Conservation (phyloP, 495 filamentous ascomycete genomes). For the Usnea hakonensis region DNA sequence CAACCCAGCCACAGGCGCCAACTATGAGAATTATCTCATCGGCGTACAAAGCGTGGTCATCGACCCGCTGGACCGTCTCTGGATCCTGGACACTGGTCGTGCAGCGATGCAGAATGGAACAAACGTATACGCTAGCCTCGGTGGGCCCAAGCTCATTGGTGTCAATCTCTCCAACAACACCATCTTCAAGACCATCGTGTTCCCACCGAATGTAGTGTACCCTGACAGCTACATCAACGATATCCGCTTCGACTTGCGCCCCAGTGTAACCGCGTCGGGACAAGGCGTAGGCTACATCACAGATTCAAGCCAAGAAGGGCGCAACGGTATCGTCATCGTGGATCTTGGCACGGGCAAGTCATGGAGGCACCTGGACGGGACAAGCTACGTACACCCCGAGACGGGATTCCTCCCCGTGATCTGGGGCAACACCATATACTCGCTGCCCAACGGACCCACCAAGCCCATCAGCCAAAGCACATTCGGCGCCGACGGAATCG, state of each 20-base stretch:
- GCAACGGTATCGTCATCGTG: slow-evolving; percentile 38
- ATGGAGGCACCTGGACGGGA: slow-evolving; percentile 39
- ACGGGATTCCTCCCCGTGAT: slow-evolving; percentile 36
- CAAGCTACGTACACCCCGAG: slow-evolving; percentile 28
- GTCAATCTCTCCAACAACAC: slow-evolving; percentile 33
- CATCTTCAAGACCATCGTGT: slow-evolving; percentile 40
- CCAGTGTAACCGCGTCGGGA: slow-evolving; percentile 27
- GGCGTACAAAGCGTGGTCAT: slow-evolving; percentile 41
- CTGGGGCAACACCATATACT: slow-evolving; percentile 35
- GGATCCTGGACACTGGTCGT: slow-evolving; percentile 43
- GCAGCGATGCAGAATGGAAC: slow-evolving; percentile 32
- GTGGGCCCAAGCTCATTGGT: slow-evolving; percentile 39
- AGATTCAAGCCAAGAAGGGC: slow-evolving; percentile 35
- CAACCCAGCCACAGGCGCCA: slow-evolving; percentile 32
- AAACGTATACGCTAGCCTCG: slow-evolving; percentile 31
- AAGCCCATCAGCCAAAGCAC: slow-evolving; percentile 23
- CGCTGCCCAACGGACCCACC: slow-evolving; percentile 18
- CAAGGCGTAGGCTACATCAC: slow-evolving; percentile 42
- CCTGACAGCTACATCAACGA: slow-evolving; percentile 41
- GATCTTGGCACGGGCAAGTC: slow-evolving; percentile 39
- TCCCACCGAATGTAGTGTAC: slow-evolving; percentile 34
- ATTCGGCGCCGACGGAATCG: slow-evolving; percentile 36
- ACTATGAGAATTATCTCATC: slow-evolving; percentile 38
- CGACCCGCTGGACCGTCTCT: slow-evolving; percentile 37
- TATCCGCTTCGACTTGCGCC: slow-evolving; percentile 39